phyloP scores from a whole-genome alignment of 345 rosid genomes.

The Salix arbutifolia region DNA sequence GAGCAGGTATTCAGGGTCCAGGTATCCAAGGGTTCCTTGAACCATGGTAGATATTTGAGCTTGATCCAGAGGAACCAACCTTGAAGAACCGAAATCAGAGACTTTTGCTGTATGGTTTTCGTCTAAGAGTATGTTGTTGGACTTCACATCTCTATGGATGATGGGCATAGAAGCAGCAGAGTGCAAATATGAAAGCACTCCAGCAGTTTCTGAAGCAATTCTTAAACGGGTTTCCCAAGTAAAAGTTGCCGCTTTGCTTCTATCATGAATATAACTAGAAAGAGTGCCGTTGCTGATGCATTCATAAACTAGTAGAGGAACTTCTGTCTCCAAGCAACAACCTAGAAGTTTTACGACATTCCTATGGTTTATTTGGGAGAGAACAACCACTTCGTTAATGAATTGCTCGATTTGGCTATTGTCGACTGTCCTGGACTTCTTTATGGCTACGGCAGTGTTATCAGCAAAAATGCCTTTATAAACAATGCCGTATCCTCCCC shows the following conservation, averaged over 20 bases:
- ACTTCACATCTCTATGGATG: neutral
- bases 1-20: neutral
- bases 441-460: too few species aligned
- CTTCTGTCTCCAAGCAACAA: neutral
- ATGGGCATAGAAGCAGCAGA: neutral
- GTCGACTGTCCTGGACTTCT: neutral
- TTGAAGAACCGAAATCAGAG: neutral
- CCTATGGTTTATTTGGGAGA: neutral
- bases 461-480: too few species aligned
- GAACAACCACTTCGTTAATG: neutral
- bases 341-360: neutral
- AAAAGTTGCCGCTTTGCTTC: neutral
- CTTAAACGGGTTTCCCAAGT: neutral
- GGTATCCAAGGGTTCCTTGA: neutral
- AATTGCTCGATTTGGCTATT: neutral
- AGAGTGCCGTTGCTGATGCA: too few species aligned
- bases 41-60: neutral
- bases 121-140: neutral
- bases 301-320: neutral
- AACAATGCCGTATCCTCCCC: neutral
- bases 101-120: neutral
- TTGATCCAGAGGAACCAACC: neutral
- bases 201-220: neutral
- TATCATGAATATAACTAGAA: too few species aligned
- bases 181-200: neutral